phyloP scores from a whole-genome alignment of 441 rosid species.

The Caryocar brasiliense region DNA sequence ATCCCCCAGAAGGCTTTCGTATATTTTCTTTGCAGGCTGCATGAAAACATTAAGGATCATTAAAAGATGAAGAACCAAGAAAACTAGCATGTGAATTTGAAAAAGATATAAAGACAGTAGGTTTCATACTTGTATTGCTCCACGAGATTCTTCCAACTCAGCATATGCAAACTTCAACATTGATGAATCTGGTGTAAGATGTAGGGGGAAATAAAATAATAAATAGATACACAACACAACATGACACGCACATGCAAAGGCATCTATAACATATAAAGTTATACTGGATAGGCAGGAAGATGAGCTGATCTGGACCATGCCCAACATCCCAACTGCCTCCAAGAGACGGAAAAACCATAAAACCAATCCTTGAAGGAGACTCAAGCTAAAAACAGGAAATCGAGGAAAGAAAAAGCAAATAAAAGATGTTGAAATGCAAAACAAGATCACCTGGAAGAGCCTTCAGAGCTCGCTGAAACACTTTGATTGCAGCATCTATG shows the following conservation, averaged over 20 bases:
- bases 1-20: slow-evolving; percentile 68
- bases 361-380: too few species aligned
- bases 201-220: background rate
- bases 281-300: too few species aligned
- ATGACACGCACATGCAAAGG: too few species aligned
- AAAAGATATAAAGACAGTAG: background rate
- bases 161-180: slow-evolving; percentile 89
- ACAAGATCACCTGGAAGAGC: slow-evolving; percentile 69
- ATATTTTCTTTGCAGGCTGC: slow-evolving; percentile 80
- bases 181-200: slow-evolving; percentile 51
- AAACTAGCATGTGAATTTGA: background rate
- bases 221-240: too few species aligned
- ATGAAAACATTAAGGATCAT: slow-evolving; percentile 21
- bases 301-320: too few species aligned
- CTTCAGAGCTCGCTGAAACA: slow-evolving; percentile 88
- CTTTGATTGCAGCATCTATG: slow-evolving; percentile 78
- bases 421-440: background rate
- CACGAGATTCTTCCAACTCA: slow-evolving; percentile 91
- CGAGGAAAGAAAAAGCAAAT: background rate
- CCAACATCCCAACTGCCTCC: too few species aligned
- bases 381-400: background rate
- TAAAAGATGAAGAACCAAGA: slow-evolving; percentile 9
- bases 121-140: slow-evolving; percentile 57
- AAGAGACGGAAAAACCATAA: too few species aligned
- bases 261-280: too few species aligned